Evolutionary conservation across 2,329 filamentous ascomycete species (phyloP), one percentile per base, ranked within the genome.

Genomic region (Talaromyces sp.): DNA sequence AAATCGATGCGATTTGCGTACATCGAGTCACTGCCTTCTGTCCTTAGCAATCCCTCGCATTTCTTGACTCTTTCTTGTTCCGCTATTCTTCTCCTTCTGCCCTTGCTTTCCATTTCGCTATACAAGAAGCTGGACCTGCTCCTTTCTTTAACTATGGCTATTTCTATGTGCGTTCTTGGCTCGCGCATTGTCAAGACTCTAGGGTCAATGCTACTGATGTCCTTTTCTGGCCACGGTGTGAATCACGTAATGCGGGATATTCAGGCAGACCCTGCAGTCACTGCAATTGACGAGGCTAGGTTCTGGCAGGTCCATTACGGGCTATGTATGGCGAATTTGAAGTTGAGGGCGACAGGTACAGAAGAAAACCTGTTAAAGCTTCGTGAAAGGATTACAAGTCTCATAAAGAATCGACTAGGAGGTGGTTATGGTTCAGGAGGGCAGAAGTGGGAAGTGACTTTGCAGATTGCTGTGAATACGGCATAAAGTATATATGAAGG

Each of bases 241-340:
- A 82, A 85, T 3, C 86, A 88, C 24, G 88, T 96, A n/a, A 81
- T 97, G 68, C 84, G 85, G 59, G 91, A 96, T 73, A 93, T 99
- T 56, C 88, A 92, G 72, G 83, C 86, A 1, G 92, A 97, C 68
- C 86, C 89, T 1, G 83, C 84, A 59, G 86, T 98, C 27, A 84
- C 84, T 51, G 83, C 84, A 1, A 86, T 99, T 53, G 91, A 97
- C 61, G 93, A 97, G 70, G 93, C 93, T 1, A 88, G 92, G 71
- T 96, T 99, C 75, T 99, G 95, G 95, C 95, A 99, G 78, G 95
- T 97, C 14, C 95, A 99, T 76, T 97, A 98, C 73, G 93, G 93
- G 1, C 81, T 98, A 46, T 96, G 92, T 71, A 96, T 98, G 89
- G 95, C 95, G 9, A 97, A 96, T 71, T 75, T 99, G 66, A 96